phyloP scores from a whole-genome alignment of 371 early-diverging fungal genomes.

The Neoconidiobolus thromboides region DNA sequence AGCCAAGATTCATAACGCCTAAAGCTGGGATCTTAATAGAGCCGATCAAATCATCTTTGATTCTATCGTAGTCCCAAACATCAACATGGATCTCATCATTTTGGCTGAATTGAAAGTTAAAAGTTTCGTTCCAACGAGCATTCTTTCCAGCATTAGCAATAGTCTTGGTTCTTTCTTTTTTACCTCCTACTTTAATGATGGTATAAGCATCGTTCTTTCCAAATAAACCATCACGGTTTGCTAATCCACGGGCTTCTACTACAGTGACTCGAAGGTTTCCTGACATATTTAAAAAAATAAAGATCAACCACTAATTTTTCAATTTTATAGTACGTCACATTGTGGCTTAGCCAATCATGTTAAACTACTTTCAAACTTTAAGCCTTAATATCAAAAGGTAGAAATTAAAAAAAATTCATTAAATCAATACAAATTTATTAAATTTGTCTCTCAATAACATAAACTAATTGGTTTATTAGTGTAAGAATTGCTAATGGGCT shows the following conservation, averaged over 20 bases:
- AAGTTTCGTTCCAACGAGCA: not conserved
- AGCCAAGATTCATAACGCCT: not conserved
- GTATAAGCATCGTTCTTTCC: constrained; percentile 6
- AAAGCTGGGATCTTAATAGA: not conserved
- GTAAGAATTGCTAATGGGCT: not conserved
- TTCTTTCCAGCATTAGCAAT: not conserved
- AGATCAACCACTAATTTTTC: too few species aligned
- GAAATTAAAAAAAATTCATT: too few species aligned
- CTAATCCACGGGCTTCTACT: not conserved
- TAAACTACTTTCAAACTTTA: too few species aligned
- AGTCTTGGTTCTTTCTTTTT: constrained; percentile 1
- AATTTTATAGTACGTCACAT: too few species aligned
- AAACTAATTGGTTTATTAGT: too few species aligned
- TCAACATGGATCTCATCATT: not conserved
- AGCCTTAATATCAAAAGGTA: too few species aligned
- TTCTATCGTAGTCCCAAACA: not conserved
- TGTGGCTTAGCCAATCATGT: too few species aligned
- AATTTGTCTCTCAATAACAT: too few species aligned
- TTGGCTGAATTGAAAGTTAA: not conserved
- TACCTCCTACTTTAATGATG: not conserved
- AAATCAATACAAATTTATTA: too few species aligned
- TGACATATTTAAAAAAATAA: too few species aligned
- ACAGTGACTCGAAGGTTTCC: not conserved
- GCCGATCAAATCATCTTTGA: constrained; percentile 5
- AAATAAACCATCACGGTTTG: constrained; percentile 3